Evolutionary conservation across 768 basidiomycete species (phyloP), one percentile per base, ranked within the genome.

Genomic region (Stropharia rugosoannulata): DNA sequence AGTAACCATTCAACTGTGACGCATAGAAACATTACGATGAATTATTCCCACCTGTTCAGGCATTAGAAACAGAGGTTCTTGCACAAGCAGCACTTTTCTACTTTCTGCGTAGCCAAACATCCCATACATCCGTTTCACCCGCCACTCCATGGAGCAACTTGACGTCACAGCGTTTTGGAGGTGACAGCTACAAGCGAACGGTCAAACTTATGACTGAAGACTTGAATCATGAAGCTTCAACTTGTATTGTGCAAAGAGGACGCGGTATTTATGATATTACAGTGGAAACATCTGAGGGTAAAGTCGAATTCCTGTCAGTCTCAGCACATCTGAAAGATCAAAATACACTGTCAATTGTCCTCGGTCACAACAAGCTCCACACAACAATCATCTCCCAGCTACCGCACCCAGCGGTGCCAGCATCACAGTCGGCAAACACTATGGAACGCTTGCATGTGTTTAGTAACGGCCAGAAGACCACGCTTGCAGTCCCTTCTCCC

Each of bases 31-130:
- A 96, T 66, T 80, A 83, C 63, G 76, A 85, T 39, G 82, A 89
- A 54, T 75, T 97, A n/a, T 94, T 97, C 74, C 89, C 90, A 2
- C 75, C 82, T 0, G 61, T 85, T 2, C 60, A 75, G 5, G 72
- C 80, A 13, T 86, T 91, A 2, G 77, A 81, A 1, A 73, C 87
- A 0, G 81, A 85, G 44, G 63, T 90, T 10, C 72, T 95, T 5
- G 90, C 89, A 2, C 89, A 90, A 66, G 90, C 89, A 1, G 93
- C 89, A 0, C 75, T 97, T 6, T 96, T 81, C 64, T 73, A 92
- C 10, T 78, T 77, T 15, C 80, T 93, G 13, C 83, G 89, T 39
- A 89, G 89, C 56, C 67, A 73, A 18, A 38, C 53, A 36, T 44
- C 63, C 44, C 32, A 51, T 27, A 43, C 68, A 7, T 62, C 69